phyloP scores from a whole-genome alignment of 495 filamentous ascomycete genomes.

The Penicillium chermesinum region DNA sequence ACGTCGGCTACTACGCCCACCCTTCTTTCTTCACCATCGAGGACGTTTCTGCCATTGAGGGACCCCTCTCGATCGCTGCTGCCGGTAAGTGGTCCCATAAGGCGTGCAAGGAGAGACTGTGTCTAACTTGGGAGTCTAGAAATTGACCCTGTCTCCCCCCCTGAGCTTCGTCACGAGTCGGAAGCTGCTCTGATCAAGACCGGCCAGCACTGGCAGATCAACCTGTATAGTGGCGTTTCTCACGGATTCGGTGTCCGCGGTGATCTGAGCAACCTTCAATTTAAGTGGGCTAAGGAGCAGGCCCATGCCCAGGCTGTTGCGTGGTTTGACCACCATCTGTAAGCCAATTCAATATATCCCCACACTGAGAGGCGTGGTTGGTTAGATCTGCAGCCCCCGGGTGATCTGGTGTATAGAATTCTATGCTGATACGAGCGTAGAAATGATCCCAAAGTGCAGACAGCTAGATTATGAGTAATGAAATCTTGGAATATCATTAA shows the following conservation, averaged over 20 bases:
- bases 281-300: slow-evolving; percentile 79
- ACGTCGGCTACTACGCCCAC: slow-evolving; percentile 70
- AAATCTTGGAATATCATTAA: too few relatives aligned
- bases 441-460: too few relatives aligned
- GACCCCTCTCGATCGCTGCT: slow-evolving; percentile 71
- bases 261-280: slow-evolving; percentile 53
- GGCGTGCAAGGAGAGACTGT: neutral
- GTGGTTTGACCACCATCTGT: slow-evolving; percentile 68
- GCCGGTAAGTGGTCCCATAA: slow-evolving; percentile 47
- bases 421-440: too few relatives aligned
- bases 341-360: slow-evolving; percentile 13
- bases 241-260: slow-evolving; percentile 79
- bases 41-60: slow-evolving; percentile 65
- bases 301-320: slow-evolving; percentile 73
- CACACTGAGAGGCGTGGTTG: too few relatives aligned
- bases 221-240: slow-evolving; percentile 65
- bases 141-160: slow-evolving; percentile 73
- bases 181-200: slow-evolving; percentile 57
- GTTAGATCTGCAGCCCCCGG: too few relatives aligned
- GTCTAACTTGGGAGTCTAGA: slow-evolving; percentile 46
- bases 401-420: too few relatives aligned
- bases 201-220: slow-evolving; percentile 72
- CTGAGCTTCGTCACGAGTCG: slow-evolving; percentile 61
- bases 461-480: too few relatives aligned
- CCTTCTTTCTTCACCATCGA: slow-evolving; percentile 72